Base-by-base conservation (phyloP, 345 rosid genomes). In the Citrus reticulata region DNA sequence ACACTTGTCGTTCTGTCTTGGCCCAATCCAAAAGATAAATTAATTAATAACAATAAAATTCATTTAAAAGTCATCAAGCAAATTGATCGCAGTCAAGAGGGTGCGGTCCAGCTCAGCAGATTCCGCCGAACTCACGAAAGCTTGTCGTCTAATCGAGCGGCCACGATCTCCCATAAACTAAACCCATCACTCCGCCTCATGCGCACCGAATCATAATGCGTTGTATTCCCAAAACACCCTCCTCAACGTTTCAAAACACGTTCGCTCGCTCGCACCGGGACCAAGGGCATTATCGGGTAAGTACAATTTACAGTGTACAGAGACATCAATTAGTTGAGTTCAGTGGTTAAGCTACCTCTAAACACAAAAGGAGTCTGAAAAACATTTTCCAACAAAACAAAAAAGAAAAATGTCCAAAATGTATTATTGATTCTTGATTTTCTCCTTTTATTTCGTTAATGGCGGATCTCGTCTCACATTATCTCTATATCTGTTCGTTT, bases 21-120 rank as follows among this genome's bases (percentile, higher is more conserved):
- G 9, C 49, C 22, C 57, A 13, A 35, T 54, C 39, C 68, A 29
- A 34, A 40, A 39, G 30, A 6, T 16, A 35, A 22, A 10, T 11
- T 13, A 51, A 64, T 63, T 13, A 29, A 64, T 54, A 57, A 34
- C 8, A 20, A 27, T 0, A 65, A 65, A 42, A 24, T 40, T 54
- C n/a, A 64, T 32, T 65, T 34, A 66, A 66, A 35, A 46, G 51
- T 13, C 51, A 46, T 46, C 4, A 46, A 46, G 17, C 51, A 46
- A 46, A 46, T 46, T 3, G 17, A 46, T 46, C 0, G 5, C 51
- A 0, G 4, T 46, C 51, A 46, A 13, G 0, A 1, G 57, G n/a
- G 16, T 80, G 84, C 29, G 32, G 61, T 73, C 83, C 86, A 86
- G 81, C 88, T 83, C 82, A 74, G 62, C 70, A 73, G 74, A 81